These are phyloP conservation scores for Nitzschia sp. DNA, from an alignment of 108 stramenopile genomes.

Conservation along the genomic window DNA sequence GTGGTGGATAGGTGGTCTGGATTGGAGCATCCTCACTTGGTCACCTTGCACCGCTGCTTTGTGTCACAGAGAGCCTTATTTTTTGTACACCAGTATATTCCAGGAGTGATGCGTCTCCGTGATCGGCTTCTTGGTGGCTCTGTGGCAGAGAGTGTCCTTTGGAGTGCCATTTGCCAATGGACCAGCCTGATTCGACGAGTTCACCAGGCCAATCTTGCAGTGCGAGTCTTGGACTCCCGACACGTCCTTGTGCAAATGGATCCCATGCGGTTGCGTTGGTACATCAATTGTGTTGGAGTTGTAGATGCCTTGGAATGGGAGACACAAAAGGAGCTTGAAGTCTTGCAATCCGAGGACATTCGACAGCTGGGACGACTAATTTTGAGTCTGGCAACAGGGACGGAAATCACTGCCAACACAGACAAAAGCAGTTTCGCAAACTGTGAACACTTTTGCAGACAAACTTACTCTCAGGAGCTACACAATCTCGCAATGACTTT, in stretches of 20 bases:
- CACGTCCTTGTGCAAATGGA: slow-evolving; percentile 61
- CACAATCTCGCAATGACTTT: slow-evolving; percentile 65
- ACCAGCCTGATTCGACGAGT: slow-evolving; percentile 70
- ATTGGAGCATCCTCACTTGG: slow-evolving; percentile 71
- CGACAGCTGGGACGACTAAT: slow-evolving; percentile 75
- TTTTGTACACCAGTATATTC: slow-evolving; percentile 87
- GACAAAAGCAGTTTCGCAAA: slow-evolving; percentile 34
- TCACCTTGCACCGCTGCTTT: slow-evolving; percentile 72
- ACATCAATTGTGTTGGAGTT: slow-evolving; percentile 74
- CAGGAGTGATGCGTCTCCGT: slow-evolving; percentile 67
- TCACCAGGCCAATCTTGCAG: slow-evolving; percentile 76
- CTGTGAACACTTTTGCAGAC: slow-evolving; percentile 58
- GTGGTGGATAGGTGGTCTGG: slow-evolving; percentile 67
- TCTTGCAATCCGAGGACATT: slow-evolving; percentile 86
- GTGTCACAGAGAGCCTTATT: slow-evolving; percentile 85
- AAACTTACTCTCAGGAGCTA: slow-evolving; percentile 79
- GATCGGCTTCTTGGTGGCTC: slow-evolving; percentile 57
- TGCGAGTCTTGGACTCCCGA: slow-evolving; percentile 69
- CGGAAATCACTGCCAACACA: slow-evolving; percentile 53
- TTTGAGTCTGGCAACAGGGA: slow-evolving; percentile 78
- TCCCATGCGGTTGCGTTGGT: slow-evolving; percentile 54
- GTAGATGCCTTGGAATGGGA: slow-evolving; percentile 91
- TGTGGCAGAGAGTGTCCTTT: slow-evolving; percentile 74
- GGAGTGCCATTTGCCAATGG: slow-evolving; percentile 85
- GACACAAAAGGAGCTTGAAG: slow-evolving; percentile 59